These are phyloP conservation scores for Fusarium musae DNA, from an alignment of 2,329 filamentous ascomycete genomes.

Conservation along the genomic window DNA sequence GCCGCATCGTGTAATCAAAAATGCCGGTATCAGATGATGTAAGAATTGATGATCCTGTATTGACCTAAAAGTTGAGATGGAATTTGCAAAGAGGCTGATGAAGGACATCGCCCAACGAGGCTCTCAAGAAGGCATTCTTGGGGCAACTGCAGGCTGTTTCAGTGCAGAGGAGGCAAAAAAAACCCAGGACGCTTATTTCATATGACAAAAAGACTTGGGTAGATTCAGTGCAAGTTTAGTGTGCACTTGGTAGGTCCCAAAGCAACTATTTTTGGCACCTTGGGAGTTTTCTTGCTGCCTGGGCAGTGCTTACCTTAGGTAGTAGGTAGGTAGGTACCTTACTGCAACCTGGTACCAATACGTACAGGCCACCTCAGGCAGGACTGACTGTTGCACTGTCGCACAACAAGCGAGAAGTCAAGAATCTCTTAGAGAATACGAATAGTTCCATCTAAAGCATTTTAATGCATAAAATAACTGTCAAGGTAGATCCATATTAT, in stretches of 20 bases:
- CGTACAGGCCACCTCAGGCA: neutral
- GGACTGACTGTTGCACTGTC: neutral
- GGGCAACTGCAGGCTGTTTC: neutral
- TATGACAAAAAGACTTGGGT: too few relatives aligned
- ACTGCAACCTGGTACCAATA: neutral
- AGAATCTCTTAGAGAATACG: neutral
- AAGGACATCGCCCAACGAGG: neutral
- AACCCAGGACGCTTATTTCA: neutral
- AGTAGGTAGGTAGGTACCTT: too few relatives aligned
- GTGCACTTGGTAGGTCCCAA: too few relatives aligned
- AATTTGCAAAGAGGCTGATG: neutral
- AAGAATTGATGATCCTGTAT: neutral
- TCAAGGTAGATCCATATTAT: neutral
- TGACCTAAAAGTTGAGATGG: neutral
- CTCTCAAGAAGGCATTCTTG: conserved; percentile 2
- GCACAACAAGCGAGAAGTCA: neutral
- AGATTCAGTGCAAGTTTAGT: too few relatives aligned
- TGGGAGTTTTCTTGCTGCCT: too few relatives aligned
- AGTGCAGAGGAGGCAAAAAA: neutral
- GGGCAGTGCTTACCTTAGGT: too few relatives aligned
- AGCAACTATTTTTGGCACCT: too few relatives aligned
- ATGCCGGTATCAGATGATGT: too few relatives aligned
- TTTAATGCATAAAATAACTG: rapidly evolving
- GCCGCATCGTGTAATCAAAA: conserved; percentile 36
- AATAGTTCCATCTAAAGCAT: neutral